phyloP scores from a whole-genome alignment of 2,329 filamentous ascomycete genomes.

The Metarhizium album region DNA sequence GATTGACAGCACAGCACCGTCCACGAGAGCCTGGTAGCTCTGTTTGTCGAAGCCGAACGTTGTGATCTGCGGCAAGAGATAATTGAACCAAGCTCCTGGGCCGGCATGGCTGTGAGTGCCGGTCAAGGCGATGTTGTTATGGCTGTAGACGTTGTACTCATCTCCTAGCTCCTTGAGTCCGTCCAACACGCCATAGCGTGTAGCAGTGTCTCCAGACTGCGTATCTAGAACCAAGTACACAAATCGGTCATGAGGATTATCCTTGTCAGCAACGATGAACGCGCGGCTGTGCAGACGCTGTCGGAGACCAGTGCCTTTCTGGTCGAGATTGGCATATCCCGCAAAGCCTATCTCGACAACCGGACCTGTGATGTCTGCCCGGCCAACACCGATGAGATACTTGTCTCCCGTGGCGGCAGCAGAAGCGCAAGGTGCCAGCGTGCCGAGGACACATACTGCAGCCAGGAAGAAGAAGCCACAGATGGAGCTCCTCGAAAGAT shows the following conservation, averaged over 20 bases:
- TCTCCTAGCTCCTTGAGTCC: conserved; percentile 57
- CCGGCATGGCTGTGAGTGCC: conserved; percentile 91
- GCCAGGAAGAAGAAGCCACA: conserved; percentile 5
- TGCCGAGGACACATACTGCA: background rate
- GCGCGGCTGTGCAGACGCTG: conserved; percentile 83
- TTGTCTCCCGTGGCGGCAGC: conserved; percentile 15
- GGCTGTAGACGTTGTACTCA: conserved; percentile 63
- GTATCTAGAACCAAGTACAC: conserved; percentile 83
- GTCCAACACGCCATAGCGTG: conserved; percentile 77
- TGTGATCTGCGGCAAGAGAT: conserved; percentile 83
- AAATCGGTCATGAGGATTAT: conserved; percentile 59
- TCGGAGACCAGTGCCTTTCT: conserved; percentile 72
- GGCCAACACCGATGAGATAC: conserved; percentile 45
- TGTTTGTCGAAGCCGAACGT: conserved; percentile 77
- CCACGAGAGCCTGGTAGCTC: conserved; percentile 80
- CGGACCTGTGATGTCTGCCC: conserved; percentile 55
- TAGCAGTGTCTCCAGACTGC: conserved; percentile 78
- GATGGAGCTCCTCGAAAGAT: conserved; percentile 3
- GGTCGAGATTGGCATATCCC: conserved; percentile 80
- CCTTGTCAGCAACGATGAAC: conserved; percentile 69
- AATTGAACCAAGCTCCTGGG: conserved; percentile 89
- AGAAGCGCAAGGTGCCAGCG: background rate
- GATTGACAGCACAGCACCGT: conserved; percentile 75
- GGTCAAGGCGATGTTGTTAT: conserved; percentile 77
- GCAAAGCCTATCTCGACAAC: conserved; percentile 87